Conservation (phyloP, 75 land plant genomes). For the Sequoiadendron giganteum region DNA sequence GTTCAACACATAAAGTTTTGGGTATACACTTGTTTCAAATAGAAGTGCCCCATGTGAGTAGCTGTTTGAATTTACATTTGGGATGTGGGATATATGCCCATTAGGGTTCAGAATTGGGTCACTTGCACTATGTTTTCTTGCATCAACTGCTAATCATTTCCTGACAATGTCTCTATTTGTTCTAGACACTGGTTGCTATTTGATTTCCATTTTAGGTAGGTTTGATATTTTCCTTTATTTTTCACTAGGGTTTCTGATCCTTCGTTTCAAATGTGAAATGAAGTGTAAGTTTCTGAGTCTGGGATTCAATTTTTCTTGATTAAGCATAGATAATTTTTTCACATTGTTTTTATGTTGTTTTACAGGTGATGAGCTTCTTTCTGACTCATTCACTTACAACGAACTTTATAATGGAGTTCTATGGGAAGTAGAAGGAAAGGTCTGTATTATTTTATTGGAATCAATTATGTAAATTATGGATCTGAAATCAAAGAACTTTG, state of each 20-base stretch:
- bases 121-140: background rate
- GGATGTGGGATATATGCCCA: too few relatives aligned
- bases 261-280: too few relatives aligned
- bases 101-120: background rate
- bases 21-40: background rate
- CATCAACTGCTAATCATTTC: too few relatives aligned
- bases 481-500: background rate
- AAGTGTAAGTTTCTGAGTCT: background rate
- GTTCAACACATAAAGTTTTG: too few relatives aligned
- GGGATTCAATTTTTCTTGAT: background rate
- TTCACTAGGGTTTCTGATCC: background rate
- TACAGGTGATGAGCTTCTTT: constrained; percentile 34
- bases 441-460: background rate
- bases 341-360: background rate
- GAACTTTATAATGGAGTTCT: constrained; percentile 42
- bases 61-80: background rate
- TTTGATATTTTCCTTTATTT: background rate
- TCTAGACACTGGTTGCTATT: background rate
- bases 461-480: background rate
- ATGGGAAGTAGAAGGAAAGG: constrained; percentile 74
- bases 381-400: constrained; percentile 35
- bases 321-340: background rate
- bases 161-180: too few relatives aligned
- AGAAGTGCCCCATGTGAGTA: background rate
- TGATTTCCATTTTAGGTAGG: background rate